These are phyloP conservation scores for Thuja plicata DNA, from an alignment of 83 land plant genomes.

Conservation along the genomic window DNA sequence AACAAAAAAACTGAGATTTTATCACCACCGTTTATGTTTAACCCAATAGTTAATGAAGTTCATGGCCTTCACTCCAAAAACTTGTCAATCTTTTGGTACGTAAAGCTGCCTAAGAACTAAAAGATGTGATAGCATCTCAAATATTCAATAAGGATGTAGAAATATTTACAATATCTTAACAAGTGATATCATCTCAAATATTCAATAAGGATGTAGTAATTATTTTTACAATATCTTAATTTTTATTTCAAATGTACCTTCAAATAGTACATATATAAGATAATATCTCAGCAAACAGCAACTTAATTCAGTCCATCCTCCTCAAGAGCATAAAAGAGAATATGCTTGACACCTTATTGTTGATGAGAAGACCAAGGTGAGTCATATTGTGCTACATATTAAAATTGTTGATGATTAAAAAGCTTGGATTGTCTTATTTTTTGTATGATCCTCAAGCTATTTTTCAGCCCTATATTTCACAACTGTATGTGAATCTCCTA, in stretches of 20 bases:
- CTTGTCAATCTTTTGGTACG: neutral
- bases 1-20: neutral
- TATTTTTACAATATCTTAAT: neutral
- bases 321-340: neutral
- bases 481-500: no score
- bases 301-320: neutral
- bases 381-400: no score
- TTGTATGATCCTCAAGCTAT: no score
- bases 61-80: neutral
- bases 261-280: neutral
- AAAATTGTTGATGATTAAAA: no score
- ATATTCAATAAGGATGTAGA: neutral
- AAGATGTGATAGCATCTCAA: neutral
- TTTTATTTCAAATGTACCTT: neutral
- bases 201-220: neutral
- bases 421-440: no score
- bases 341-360: no score
- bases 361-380: no score
- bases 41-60: neutral
- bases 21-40: slow-evolving; percentile 1
- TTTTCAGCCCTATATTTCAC: no score
- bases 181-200: neutral
- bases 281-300: neutral
- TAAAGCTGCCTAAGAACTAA: neutral
- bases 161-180: neutral